These are phyloP conservation scores for Isatis tinctoria DNA, from an alignment of 345 rosid species.

Conservation along the genomic window DNA sequence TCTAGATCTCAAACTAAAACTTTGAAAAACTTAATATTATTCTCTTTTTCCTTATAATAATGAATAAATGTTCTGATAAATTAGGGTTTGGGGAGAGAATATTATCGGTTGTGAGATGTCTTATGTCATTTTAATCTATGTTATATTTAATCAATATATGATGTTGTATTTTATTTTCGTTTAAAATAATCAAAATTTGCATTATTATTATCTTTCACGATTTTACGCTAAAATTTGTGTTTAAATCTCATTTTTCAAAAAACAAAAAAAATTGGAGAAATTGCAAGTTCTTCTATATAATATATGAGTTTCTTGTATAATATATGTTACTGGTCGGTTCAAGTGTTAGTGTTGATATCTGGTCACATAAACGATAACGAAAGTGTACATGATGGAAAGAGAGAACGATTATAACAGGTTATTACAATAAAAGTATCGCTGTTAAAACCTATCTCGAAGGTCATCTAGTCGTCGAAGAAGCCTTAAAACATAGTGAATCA, in stretches of 20 bases:
- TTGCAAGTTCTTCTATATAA: too few species aligned
- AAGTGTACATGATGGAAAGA: too few species aligned
- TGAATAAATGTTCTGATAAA: neutral
- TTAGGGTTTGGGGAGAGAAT: too few species aligned
- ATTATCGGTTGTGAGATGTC: neutral
- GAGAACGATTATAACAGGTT: too few species aligned
- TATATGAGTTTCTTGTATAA: too few species aligned
- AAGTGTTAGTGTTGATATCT: too few species aligned
- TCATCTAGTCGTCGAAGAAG: too few species aligned
- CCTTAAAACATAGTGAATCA: too few species aligned
- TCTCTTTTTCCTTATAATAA: neutral
- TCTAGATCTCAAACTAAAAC: neutral
- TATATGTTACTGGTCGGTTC: neutral
- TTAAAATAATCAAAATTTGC: neutral
- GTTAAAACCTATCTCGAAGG: too few species aligned
- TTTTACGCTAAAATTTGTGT: neutral
- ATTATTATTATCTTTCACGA: neutral
- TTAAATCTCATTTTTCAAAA: neutral
- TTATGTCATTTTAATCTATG: neutral
- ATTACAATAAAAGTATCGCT: too few species aligned
- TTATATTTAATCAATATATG: neutral
- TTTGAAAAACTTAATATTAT: neutral
- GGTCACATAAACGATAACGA: neutral
- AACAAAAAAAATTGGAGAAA: too few species aligned
- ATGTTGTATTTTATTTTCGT: neutral